A percentile compares a stretch with the other conserved stretches of the same genome.
Evolutionary conservation across 768 basidiomycete species (phyloP).

Genomic region (Lactarius sanguifluus): DNA sequence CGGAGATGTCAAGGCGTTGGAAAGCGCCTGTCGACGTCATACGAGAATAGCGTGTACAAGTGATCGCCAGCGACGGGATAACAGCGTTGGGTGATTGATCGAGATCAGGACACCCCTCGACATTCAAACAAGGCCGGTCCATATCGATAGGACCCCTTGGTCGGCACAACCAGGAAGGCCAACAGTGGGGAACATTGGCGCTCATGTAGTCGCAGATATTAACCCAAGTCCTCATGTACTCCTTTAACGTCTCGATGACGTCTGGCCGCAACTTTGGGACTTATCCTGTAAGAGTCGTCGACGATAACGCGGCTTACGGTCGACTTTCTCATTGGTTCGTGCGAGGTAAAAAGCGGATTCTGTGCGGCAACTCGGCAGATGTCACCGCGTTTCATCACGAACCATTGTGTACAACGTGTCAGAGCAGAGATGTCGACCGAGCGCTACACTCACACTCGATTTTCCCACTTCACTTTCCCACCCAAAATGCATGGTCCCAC

Average conservation of each 20-base stretch:
- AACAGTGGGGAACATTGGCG: neutral
- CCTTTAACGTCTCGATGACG: constrained; percentile 12
- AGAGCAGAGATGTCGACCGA: constrained; percentile 8
- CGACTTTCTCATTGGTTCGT: constrained; percentile 8
- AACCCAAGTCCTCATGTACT: neutral
- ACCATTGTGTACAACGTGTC: constrained; percentile 1
- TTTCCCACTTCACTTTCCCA: constrained; percentile 4
- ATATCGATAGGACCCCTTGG: constrained; percentile 16
- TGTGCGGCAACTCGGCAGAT: constrained; percentile 7
- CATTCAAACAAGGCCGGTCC: neutral
- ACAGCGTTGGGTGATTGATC: constrained; percentile 9
- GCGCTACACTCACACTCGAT: constrained; percentile 5
- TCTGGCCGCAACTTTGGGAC: neutral
- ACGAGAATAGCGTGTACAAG: neutral
- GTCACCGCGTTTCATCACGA: constrained; percentile 3
- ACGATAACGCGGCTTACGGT: constrained; percentile 13
- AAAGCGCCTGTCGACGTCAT: constrained; percentile 9
- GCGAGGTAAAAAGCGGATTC: constrained; percentile 12
- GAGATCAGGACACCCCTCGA: constrained; percentile 1
- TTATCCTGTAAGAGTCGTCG: neutral
- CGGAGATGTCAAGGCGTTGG: neutral
- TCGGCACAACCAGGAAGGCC: neutral
- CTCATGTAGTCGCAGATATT: neutral
- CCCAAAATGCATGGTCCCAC: constrained; percentile 64
- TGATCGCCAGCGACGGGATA: constrained; percentile 5